Evolutionary conservation across 352 stramenopile species (phyloP), one percentile per base, ranked within the genome.

Genomic region (Globisporangium takayamanum): DNA sequence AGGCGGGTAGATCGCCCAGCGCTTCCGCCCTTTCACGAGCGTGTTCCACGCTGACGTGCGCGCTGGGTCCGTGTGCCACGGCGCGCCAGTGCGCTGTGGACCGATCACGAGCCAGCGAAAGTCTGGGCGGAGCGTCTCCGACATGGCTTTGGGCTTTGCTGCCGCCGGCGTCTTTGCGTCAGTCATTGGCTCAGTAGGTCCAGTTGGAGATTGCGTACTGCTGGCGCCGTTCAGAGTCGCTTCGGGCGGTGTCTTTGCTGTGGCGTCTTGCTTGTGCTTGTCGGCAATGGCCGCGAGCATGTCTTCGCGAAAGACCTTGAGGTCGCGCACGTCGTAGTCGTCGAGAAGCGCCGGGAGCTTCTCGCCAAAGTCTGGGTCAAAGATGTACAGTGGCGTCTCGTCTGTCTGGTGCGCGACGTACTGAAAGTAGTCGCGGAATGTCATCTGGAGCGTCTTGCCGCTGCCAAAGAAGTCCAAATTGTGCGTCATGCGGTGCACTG

Each of bases 41-140:
- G 95, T 90, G 48, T 99, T 98, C 96, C 95, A 99, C 0, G 96
- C 96, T 55, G 95, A 97, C 2, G 96, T 99, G 25, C 88, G 84
- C 7, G 97, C 77, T 37, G 96, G 96, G 66, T 99, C 96, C 22
- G 97, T 85, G 63, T 99, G 96, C 75, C 97, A 97, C 30, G 88
- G 90, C 1, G 95, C 98, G 4, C 97, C 97, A 2, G 81, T 89
- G 1, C 85, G 83, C 42, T 91, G 69, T 1, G 85, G 81, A 5
- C 85, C 85, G 60, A 91, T 84, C n/a, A 95, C 85, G 15, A 90
- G 70, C 85, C 85, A 95, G 16, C 85, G 80, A 55, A 84, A 91
- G 41, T 95, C 85, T 1, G 85, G 81, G 10, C 76, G 65, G 18
- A 70, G 73, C 22, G 73, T 68, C 1, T 84, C 74, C 25, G 69